Percentiles rank a stretch among this genome's conserved stretches.
phyloP scores from a whole-genome alignment of 768 basidiomycete species.

The Trametes cingulata region DNA sequence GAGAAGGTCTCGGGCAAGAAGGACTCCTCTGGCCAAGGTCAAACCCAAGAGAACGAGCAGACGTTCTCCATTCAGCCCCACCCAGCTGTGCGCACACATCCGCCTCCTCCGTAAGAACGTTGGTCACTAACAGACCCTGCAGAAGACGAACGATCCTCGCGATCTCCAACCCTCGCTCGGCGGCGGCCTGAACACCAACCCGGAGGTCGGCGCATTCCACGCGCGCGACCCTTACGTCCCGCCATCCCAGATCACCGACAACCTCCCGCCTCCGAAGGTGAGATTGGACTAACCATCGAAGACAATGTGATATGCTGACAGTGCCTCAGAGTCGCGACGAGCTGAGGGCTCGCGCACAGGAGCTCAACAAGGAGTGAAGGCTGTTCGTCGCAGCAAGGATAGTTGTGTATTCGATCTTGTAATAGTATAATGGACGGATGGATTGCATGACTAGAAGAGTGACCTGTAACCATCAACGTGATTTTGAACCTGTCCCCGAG shows the following conservation, averaged over 20 bases:
- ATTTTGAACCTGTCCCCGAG: too few relatives aligned
- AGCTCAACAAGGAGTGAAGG: conserved; percentile 23
- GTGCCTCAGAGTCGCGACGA: conserved; percentile 20
- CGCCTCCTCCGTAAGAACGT: neutral
- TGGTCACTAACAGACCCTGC: neutral
- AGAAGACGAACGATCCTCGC: conserved; percentile 64
- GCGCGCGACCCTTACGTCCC: conserved; percentile 12
- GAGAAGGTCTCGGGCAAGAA: conserved; percentile 17
- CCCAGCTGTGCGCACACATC: conserved; percentile 41
- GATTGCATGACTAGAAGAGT: too few relatives aligned
- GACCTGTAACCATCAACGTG: too few relatives aligned
- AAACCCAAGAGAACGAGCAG: conserved; percentile 35
- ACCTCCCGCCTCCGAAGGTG: conserved; percentile 8
- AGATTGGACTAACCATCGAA: neutral
- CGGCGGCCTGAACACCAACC: conserved; percentile 20
- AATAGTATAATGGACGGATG: neutral
- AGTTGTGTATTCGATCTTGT: neutral
- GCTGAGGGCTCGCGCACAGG: conserved; percentile 17
- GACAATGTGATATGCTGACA: neutral
- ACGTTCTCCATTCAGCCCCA: conserved; percentile 58
- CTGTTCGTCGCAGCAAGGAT: neutral
- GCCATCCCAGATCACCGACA: neutral
- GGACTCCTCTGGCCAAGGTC: conserved; percentile 1
- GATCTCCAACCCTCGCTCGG: conserved; percentile 45
- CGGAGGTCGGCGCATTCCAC: conserved; percentile 29